Conservation (phyloP, 495 filamentous ascomycete genomes). For the Tricharina praecox region DNA sequence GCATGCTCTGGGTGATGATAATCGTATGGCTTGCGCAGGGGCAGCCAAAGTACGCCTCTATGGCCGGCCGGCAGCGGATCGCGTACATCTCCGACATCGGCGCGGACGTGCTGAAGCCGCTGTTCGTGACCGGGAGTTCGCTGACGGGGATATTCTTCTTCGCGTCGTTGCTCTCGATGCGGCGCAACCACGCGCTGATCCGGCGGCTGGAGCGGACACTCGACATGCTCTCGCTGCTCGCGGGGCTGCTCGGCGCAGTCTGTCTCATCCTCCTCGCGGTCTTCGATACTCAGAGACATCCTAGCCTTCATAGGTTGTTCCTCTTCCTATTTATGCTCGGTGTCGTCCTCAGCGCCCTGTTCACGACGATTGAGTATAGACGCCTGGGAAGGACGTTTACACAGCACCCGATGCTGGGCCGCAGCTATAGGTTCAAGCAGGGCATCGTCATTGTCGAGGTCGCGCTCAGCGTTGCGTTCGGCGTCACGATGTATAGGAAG, state of each 20-base stretch:
- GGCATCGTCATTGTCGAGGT: constrained; percentile 65
- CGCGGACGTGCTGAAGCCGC: constrained; percentile 53
- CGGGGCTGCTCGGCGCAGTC: constrained; percentile 55
- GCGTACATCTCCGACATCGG: constrained; percentile 80
- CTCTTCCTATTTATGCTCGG: constrained; percentile 65
- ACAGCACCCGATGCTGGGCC: constrained; percentile 46
- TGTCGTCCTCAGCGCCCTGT: constrained; percentile 21
- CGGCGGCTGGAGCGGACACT: constrained; percentile 46
- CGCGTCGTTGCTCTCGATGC: constrained; percentile 61
- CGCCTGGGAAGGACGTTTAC: constrained; percentile 45
- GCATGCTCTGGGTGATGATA: constrained; percentile 53
- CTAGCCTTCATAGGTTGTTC: constrained; percentile 54
- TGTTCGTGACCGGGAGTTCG: constrained; percentile 68
- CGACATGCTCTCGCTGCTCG: constrained; percentile 49
- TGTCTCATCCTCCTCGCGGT: constrained; percentile 68
- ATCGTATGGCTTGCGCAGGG: constrained; percentile 50
- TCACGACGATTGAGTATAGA: constrained; percentile 49
- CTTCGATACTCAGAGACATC: constrained; percentile 62
- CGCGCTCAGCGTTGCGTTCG: constrained; percentile 37
- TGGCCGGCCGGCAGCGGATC: constrained; percentile 48
- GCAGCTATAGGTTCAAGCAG: constrained; percentile 70
- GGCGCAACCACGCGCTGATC: constrained; percentile 28
- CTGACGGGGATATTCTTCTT: constrained; percentile 75
- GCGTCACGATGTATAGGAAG: constrained; percentile 24
- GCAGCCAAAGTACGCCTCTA: constrained; percentile 44